Evolutionary conservation across 179 eudicot species (phyloP).

Genomic region (Pouteria campechiana): DNA sequence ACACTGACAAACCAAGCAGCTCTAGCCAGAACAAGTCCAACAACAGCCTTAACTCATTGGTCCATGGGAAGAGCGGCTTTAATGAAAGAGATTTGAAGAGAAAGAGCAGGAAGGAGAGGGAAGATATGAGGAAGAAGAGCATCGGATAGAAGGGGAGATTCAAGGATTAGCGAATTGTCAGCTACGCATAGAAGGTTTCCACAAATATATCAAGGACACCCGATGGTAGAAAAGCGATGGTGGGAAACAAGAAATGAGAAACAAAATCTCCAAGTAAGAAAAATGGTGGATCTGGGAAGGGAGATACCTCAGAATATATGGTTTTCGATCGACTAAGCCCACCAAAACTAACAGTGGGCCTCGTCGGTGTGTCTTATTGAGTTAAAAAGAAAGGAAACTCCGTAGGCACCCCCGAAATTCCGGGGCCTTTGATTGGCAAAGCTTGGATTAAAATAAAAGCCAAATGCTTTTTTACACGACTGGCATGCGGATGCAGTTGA

Average conservation of each 20-base stretch:
- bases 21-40: slow-evolving; percentile 59
- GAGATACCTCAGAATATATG: slow-evolving; percentile 16
- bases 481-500: too few species aligned
- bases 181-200: slow-evolving; percentile 10
- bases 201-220: slow-evolving; percentile 6
- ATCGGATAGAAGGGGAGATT: slow-evolving; percentile 21
- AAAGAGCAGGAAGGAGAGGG: slow-evolving; percentile 57
- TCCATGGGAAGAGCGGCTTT: slow-evolving; percentile 71
- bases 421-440: too few species aligned
- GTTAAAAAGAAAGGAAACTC: slow-evolving; percentile 19
- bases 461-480: background rate
- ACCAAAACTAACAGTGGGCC: slow-evolving; percentile 30
- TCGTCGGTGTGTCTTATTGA: slow-evolving; percentile 18
- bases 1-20: slow-evolving; percentile 21
- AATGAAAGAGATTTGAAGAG: slow-evolving; percentile 56
- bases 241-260: slow-evolving; percentile 3
- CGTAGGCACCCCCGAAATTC: too few species aligned
- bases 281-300: slow-evolving; percentile 13
- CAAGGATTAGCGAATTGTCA: slow-evolving; percentile 3
- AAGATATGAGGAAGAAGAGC: slow-evolving; percentile 70
- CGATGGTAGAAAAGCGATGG: slow-evolving; percentile 7
- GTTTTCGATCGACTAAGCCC: slow-evolving; percentile 25
- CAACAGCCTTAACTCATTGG: slow-evolving; percentile 52
- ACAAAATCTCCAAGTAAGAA: slow-evolving; percentile 2
- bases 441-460: too few species aligned